phyloP scores from a whole-genome alignment of 805 yeast species.

The Kodamaea hsintzibuensis region DNA sequence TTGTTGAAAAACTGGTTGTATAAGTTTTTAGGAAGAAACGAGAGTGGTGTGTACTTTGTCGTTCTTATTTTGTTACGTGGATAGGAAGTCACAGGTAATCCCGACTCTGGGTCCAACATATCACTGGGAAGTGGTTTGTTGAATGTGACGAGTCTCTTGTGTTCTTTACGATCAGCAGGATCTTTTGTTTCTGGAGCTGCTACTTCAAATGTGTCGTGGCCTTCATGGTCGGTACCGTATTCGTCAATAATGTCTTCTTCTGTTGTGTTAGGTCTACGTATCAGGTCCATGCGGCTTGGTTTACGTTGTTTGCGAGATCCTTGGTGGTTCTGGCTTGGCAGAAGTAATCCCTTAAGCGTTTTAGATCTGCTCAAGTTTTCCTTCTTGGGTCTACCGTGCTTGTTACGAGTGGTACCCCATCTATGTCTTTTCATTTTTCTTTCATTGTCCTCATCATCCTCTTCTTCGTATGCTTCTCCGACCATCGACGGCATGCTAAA shows the following conservation, averaged over 20 bases:
- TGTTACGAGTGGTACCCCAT: conserved; percentile 89
- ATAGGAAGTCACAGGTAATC: conserved; percentile 59
- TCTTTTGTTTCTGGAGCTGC: conserved; percentile 27
- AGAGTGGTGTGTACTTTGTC: conserved; percentile 89
- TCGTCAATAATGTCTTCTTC: conserved; percentile 26
- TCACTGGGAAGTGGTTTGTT: conserved; percentile 62
- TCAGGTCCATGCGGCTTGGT: conserved; percentile 17
- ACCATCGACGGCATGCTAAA: conserved; percentile 11
- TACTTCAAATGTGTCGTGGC: conserved; percentile 17
- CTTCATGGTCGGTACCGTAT: conserved; percentile 18
- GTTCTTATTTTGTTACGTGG: conserved; percentile 93
- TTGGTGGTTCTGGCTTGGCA: conserved; percentile 5
- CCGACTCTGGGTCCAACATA: conserved; percentile 55
- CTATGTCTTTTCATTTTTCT: conserved; percentile 69
- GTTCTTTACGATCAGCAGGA: conserved; percentile 31
- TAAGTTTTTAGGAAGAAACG: conserved; percentile 85
- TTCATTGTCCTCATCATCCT: conserved; percentile 16
- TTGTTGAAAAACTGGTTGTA: conserved; percentile 68
- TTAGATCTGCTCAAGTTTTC: conserved; percentile 54
- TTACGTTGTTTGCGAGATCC: conserved; percentile 5
- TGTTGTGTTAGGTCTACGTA: conserved; percentile 20
- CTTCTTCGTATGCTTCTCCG: conserved; percentile 17
- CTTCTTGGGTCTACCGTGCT: conserved; percentile 61
- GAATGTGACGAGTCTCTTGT: conserved; percentile 53
- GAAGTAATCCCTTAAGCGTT: conserved; percentile 51